phyloP scores from a whole-genome alignment of 78 protist species.

The Mantamonas sphyraenae region DNA sequence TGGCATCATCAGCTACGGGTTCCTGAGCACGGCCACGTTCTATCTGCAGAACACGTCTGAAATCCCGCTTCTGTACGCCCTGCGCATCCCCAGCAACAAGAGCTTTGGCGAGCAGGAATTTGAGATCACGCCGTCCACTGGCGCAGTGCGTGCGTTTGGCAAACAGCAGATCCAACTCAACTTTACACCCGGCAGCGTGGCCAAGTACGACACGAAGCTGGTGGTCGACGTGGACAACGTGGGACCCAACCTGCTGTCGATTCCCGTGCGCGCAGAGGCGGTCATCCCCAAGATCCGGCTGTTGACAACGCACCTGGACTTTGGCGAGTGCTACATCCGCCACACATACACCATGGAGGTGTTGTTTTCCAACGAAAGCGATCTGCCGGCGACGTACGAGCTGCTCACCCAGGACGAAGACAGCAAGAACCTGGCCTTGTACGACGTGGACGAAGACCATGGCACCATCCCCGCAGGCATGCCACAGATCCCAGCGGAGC shows the following conservation, averaged over 20 bases:
- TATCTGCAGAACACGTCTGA: constrained; percentile 42
- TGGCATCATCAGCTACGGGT: constrained; percentile 30
- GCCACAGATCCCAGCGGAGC: too few relatives aligned
- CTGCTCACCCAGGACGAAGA: constrained; percentile 4
- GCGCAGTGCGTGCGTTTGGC: constrained; percentile 31
- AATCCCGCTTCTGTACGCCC: constrained; percentile 40
- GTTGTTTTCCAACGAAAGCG: constrained; percentile 28
- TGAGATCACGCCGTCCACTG: constrained; percentile 25
- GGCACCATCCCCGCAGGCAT: constrained; percentile 24
- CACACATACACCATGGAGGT: constrained; percentile 30
- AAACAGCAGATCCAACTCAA: constrained; percentile 34
- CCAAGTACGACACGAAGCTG: constrained; percentile 5
- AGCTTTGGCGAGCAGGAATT: constrained; percentile 14
- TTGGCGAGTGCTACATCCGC: constrained; percentile 35
- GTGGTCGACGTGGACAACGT: constrained; percentile 51
- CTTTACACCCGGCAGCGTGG: constrained; percentile 8
- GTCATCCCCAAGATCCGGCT: constrained; percentile 35
- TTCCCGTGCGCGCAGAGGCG: constrained; percentile 38
- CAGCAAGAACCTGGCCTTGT: background rate
- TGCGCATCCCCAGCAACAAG: constrained; percentile 27
- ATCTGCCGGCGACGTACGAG: constrained; percentile 52
- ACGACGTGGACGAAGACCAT: background rate
- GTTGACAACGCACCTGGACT: constrained; percentile 10
- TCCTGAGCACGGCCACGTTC: background rate
- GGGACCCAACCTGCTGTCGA: constrained; percentile 25